Percentiles rank a stretch among this genome's conserved stretches.
These are phyloP conservation scores for Ceratobasidium sp. DNA, from an alignment of 1,284 basidiomycete species.

Conservation along the genomic window DNA sequence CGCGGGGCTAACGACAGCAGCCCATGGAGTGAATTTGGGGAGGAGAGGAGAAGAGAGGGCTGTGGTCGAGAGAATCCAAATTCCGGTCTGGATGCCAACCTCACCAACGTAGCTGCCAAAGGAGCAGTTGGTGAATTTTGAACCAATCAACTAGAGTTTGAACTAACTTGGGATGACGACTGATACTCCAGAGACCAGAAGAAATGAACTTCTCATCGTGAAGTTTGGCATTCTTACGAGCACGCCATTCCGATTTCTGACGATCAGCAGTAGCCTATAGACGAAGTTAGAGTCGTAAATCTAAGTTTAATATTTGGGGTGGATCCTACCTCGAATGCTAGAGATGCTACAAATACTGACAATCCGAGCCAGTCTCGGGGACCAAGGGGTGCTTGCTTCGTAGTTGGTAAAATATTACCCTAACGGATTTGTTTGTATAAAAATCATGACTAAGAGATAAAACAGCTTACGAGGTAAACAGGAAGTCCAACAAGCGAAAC, in stretches of 20 bases:
- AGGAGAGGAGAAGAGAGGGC: slow-evolving; percentile 65
- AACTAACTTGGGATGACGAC: slow-evolving; percentile 80
- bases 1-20: slow-evolving; percentile 73
- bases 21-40: slow-evolving; percentile 62
- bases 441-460: background rate
- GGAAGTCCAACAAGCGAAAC: slow-evolving; percentile 44
- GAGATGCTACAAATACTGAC: slow-evolving; percentile 69
- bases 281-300: slow-evolving; percentile 59
- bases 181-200: slow-evolving; percentile 77
- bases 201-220: slow-evolving; percentile 83
- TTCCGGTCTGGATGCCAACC: slow-evolving; percentile 78
- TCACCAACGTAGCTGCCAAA: slow-evolving; percentile 78
- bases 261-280: slow-evolving; percentile 76
- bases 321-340: slow-evolving; percentile 31
- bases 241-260: slow-evolving; percentile 79
- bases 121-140: slow-evolving; percentile 14
- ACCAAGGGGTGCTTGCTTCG: slow-evolving; percentile 70
- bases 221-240: slow-evolving; percentile 72
- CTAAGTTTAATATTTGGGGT: background rate
- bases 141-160: slow-evolving; percentile 8
- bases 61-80: slow-evolving; percentile 71
- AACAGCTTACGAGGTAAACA: slow-evolving; percentile 32
- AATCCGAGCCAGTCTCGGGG: slow-evolving; percentile 70
- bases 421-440: slow-evolving; percentile 50
- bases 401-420: slow-evolving; percentile 72